Percentiles rank a stretch among this genome's conserved stretches.
These are phyloP conservation scores for Acrodontium crateriforme DNA, from an alignment of 2,329 filamentous ascomycete species.

Conservation along the genomic window DNA sequence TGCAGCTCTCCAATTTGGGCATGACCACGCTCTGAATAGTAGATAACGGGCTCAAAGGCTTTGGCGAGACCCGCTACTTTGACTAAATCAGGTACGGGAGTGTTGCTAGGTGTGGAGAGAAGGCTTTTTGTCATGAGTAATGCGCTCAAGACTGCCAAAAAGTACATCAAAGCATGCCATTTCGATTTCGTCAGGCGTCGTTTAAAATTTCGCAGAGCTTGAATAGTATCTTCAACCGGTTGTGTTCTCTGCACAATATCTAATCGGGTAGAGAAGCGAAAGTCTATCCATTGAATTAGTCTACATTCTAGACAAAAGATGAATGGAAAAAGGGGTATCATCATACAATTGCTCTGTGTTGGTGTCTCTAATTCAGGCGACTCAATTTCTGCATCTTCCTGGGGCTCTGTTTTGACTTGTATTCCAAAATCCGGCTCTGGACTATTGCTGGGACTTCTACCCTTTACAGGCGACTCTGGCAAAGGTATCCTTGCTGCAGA, in stretches of 20 bases:
- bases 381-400: conserved; percentile 10
- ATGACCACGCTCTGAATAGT: conserved; percentile 82
- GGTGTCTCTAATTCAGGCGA: conserved; percentile 11
- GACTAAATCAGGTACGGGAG: conserved; percentile 68
- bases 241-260: conserved; percentile 81
- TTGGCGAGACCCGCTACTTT: conserved; percentile 82
- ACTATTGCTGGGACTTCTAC: conserved; percentile 20
- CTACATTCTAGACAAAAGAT: neutral
- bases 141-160: conserved; percentile 49
- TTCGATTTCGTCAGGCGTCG: conserved; percentile 53
- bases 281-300: conserved; percentile 45
- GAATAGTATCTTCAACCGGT: conserved; percentile 62
- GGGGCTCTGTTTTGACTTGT: conserved; percentile 1
- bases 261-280: conserved; percentile 74
- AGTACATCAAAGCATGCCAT: conserved; percentile 49
- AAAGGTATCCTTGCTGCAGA: conserved; percentile 35
- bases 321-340: neutral
- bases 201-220: conserved; percentile 47
- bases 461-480: conserved; percentile 39
- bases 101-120: conserved; percentile 52
- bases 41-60: conserved; percentile 86
- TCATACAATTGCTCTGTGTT: conserved; percentile 24
- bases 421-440: conserved; percentile 12
- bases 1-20: conserved; percentile 77
- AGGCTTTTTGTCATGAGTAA: conserved; percentile 52